Conservation (phyloP, 73 alveolate species). For the Tetrahymena elliotti region DNA sequence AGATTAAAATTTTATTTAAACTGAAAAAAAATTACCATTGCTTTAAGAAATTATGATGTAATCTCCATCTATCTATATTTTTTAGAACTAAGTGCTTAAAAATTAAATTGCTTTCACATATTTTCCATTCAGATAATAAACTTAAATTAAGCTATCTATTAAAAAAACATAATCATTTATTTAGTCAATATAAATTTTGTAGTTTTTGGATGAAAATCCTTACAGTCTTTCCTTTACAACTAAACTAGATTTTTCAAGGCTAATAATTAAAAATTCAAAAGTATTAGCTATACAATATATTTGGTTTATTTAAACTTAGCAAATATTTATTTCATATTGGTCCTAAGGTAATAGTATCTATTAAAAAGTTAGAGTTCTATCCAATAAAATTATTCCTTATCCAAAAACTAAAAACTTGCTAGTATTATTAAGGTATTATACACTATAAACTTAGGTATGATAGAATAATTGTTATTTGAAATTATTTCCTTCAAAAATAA, state of each 20-base stretch:
- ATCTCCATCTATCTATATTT: neutral
- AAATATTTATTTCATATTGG: neutral
- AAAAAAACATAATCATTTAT: neutral
- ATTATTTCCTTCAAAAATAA: neutral
- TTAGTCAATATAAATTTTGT: neutral
- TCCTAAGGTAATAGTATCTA: neutral
- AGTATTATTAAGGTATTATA: neutral
- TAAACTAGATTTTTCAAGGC: neutral
- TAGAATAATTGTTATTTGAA: neutral
- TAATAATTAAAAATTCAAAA: too few species aligned
- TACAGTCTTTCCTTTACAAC: too few species aligned
- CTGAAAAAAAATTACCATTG: neutral
- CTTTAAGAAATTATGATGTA: neutral
- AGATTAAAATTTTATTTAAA: too few species aligned
- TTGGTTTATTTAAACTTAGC: neutral
- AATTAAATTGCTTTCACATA: neutral
- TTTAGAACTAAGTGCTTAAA: neutral
- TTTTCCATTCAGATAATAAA: neutral
- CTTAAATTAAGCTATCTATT: neutral
- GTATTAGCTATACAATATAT: neutral
- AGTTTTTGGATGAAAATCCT: neutral
- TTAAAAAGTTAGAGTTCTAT: neutral
- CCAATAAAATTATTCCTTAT: neutral
- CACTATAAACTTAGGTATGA: neutral
- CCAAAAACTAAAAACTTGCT: neutral